Base-by-base conservation (phyloP, 306 rosid genomes). In the Sicyos edulis region DNA sequence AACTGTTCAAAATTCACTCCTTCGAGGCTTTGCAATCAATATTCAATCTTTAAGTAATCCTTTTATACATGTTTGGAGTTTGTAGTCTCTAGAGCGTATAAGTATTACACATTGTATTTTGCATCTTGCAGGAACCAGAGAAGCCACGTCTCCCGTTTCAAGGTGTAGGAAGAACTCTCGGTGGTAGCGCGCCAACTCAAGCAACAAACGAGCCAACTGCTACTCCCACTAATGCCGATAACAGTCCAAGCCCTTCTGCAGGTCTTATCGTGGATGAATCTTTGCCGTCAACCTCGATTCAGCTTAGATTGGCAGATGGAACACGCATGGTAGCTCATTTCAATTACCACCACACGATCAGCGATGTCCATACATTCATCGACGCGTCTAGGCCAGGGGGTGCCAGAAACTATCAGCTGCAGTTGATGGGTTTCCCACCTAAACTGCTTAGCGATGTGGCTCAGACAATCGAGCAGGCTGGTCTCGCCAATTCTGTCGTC, bases 101-200 rank as follows among this genome's bases (percentile, higher is more conserved):
- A 12, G 13, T 66, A 20, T 74, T 68, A 26, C 16, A 17, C 29
- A 54, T 9, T 42, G 47, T 42, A 42, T 42, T 42, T 72, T 51
- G 62, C 62, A 55, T 19, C 53, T 55, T 82, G 61, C 85, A 93
- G 99, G 97, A 93, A 78, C 89, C 91, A 7, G 91, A 84, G 82
- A 88, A 79, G 78, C 83, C 12, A 54, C 86, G 77, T 19, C 84
- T 75, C 59, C 73, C 95, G 76, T 93, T 91, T 84, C 96, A 91
- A 77, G 99, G 97, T 47, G 87, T 86, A 55, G 99, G 99, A 77
- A 88, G 97, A 82, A 91, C 99, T 74, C 87, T 93, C 8, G 99
- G 97, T 78, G 76, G 96, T 85, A 83, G 88, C 85, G 9, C 22
- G 7, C 86, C 98, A 65, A 57, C 79, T 75, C 80, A 96, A 32